These are phyloP conservation scores for Pistacia integerrima DNA, from an alignment of 345 rosid species.

Conservation along the genomic window DNA sequence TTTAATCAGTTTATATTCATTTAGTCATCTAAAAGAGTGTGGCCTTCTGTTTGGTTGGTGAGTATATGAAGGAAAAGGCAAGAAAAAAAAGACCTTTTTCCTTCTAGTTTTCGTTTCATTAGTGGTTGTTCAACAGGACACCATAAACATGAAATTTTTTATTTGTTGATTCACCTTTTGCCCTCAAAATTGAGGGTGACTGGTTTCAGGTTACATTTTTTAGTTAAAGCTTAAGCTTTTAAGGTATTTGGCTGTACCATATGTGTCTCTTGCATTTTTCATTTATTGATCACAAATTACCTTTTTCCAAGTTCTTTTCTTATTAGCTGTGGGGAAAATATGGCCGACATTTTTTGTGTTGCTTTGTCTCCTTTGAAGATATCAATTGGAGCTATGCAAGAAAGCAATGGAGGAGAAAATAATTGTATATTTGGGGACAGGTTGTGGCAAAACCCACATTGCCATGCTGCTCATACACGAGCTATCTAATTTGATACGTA, in stretches of 20 bases:
- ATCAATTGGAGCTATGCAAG: conserved; percentile 85
- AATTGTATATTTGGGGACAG: conserved; percentile 84
- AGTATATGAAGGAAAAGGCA: not conserved
- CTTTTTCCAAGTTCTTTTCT: not conserved
- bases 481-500: conserved; percentile 63
- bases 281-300: not conserved
- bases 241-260: not conserved
- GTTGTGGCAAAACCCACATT: conserved; percentile 95
- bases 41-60: conserved; percentile 6
- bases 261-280: not conserved
- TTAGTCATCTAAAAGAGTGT: not conserved
- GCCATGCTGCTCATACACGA: conserved; percentile 85
- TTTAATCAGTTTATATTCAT: not conserved
- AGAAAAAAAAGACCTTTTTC: not conserved
- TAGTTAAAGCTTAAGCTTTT: not conserved
- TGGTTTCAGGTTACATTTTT: not conserved
- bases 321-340: not conserved
- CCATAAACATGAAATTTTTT: not conserved
- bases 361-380: conserved; percentile 37
- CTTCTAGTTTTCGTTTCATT: not conserved
- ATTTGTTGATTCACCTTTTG: not conserved
- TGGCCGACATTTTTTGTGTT: conserved; percentile 17
- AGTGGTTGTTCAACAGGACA: not conserved
- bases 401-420: conserved; percentile 83
- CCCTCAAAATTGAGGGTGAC: too few species aligned